phyloP scores from a whole-genome alignment of 2,329 filamentous ascomycete genomes.

The Penicillium oxalicum region DNA sequence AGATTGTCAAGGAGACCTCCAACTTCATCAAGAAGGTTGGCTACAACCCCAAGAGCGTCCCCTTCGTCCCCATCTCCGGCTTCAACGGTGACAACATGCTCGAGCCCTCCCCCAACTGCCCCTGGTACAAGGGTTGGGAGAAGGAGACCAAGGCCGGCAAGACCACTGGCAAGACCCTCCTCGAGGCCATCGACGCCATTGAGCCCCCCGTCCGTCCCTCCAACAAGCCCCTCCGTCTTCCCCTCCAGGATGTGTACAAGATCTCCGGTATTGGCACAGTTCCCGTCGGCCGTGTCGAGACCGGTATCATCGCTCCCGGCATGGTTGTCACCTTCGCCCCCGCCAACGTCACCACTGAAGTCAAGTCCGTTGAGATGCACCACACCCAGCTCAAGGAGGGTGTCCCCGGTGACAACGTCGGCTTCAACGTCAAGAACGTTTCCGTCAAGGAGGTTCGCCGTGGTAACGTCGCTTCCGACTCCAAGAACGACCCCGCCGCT shows the following conservation, averaged over 20 bases:
- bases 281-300: constrained; percentile 99
- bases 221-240: constrained; percentile 99
- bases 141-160: constrained; percentile 93
- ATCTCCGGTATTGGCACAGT: constrained; percentile 99
- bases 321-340: constrained; percentile 95
- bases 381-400: constrained; percentile 97
- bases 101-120: constrained; percentile 78
- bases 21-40: constrained; percentile 99
- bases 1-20: constrained; percentile 99
- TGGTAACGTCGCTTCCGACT: constrained; percentile 99
- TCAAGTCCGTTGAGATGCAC: constrained; percentile 99
- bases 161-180: constrained; percentile 89
- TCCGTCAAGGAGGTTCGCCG: constrained; percentile 99
- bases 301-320: constrained; percentile 82
- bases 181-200: constrained; percentile 97
- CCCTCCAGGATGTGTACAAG: constrained; percentile 99
- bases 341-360: constrained; percentile 99
- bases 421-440: constrained; percentile 99
- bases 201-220: constrained; percentile 86
- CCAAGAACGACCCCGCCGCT: constrained; percentile 96
- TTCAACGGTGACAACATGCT: constrained; percentile 99
- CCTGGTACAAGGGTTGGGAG: constrained; percentile 99
- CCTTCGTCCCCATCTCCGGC: constrained; percentile 99
- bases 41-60: constrained; percentile 98
- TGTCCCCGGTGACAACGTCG: constrained; percentile 99